Evolutionary conservation across 1,284 basidiomycete genomes (phyloP).

Genomic region (Cerrena zonata): DNA sequence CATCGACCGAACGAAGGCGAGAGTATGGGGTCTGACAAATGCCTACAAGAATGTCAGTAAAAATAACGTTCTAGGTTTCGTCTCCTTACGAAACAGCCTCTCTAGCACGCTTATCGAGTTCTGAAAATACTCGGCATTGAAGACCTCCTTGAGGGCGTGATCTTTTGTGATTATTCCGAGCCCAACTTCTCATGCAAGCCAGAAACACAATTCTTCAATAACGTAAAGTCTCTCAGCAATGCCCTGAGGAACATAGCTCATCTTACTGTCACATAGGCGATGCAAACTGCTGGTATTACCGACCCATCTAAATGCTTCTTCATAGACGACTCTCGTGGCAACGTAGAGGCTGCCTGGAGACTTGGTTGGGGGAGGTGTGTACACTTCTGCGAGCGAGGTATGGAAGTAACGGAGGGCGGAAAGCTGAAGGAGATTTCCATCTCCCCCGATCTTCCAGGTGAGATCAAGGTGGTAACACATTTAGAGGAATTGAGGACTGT

Average conservation of each 20-base stretch:
- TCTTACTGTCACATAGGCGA: slow-evolving; percentile 61
- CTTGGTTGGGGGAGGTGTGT: slow-evolving; percentile 68
- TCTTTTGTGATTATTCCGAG: slow-evolving; percentile 76
- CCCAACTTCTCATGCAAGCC: slow-evolving; percentile 79
- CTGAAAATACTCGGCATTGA: slow-evolving; percentile 68
- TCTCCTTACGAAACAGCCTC: slow-evolving; percentile 1
- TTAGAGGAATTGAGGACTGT: slow-evolving; percentile 60
- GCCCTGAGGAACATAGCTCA: slow-evolving; percentile 4
- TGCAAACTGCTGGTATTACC: slow-evolving; percentile 50
- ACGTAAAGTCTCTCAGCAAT: slow-evolving; percentile 34
- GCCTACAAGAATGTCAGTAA: slow-evolving; percentile 64
- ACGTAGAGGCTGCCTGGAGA: slow-evolving; percentile 58
- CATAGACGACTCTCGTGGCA: slow-evolving; percentile 67
- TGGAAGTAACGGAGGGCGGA: slow-evolving; percentile 61
- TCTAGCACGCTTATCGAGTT: slow-evolving; percentile 76
- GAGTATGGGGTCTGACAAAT: slow-evolving; percentile 81
- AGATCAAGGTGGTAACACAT: slow-evolving; percentile 41
- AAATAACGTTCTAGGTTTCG: neutral
- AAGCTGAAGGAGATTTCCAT: slow-evolving; percentile 46
- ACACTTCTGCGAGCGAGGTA: slow-evolving; percentile 64
- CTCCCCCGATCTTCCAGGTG: slow-evolving; percentile 36
- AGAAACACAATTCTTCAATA: slow-evolving; percentile 61
- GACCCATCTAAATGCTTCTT: slow-evolving; percentile 70
- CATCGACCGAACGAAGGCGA: slow-evolving; percentile 70
- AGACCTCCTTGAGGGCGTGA: slow-evolving; percentile 73